Base-by-base conservation (phyloP, 2,329 filamentous ascomycete species). In the Trichoderma aggressivum region DNA sequence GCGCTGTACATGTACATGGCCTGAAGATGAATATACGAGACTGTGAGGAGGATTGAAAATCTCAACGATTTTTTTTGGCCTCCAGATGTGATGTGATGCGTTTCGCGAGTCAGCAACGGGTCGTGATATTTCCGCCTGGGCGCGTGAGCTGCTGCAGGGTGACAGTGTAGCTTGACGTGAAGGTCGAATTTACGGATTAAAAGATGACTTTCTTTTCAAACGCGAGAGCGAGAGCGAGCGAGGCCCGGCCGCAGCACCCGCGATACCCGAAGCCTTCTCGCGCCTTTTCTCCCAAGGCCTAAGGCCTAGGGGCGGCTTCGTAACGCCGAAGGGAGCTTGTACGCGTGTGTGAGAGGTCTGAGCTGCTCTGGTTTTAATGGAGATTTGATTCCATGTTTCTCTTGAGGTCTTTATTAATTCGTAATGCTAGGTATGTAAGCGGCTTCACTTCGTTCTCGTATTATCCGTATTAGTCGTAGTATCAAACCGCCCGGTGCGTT, bases 221-320 rank as follows among this genome's bases (percentile, higher is more conserved):
- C 55, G 55, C 55, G 55, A 58, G 26, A 30, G 30, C 63, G 50
- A 66, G 34, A 47, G 36, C 36, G 65, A 68, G 39, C 36, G 65
- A 68, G 39, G 36, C n/a, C 53, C 28, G 26, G 18, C 65, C 64
- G 53, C 64, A 67, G 30, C 30, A 59, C 53, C 64, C 64, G 64
- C 64, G 36, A 32, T 32, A 43, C 11, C 64, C 64, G 53, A 16
- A 10, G n/a, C 32, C 32, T n/a, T n/a, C n/a, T 56, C 32, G 43
- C 62, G 32, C 1, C n/a, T n/a, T 14, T 36, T 34, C 28, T 30
- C 21, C 21, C 55, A 24, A n/a, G 39, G 18, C 39, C 39, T 43
- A 43, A 43, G 39, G 39, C 39, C 39, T 43, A 43, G 39, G 39
- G 30, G 62, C 63, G 63, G 6, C 3, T 3, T 12, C 11, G 61